Evolutionary conservation across 2,329 filamentous ascomycete species (phyloP), one percentile per base, ranked within the genome.

Genomic region (Fusarium sp.): DNA sequence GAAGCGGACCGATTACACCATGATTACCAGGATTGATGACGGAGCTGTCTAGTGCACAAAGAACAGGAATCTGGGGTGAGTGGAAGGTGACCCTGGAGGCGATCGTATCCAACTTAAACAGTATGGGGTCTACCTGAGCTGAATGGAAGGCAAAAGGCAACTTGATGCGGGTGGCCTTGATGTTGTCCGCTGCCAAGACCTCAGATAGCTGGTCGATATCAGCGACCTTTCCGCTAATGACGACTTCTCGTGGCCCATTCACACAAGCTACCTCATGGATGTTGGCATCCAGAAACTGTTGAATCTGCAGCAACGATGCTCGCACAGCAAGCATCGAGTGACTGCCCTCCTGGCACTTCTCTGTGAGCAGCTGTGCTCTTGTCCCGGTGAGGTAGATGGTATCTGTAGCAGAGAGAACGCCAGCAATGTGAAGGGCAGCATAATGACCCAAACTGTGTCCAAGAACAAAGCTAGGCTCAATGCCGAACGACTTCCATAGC

Each of bases 211-310:
- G 75, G 5, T 78, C 72, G 39, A 87, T 79, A 53, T 83, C 77
- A 2, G 72, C 71, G 0, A 80, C 78, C 11, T 75, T 72, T 11
- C 84, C 85, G 22, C 80, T 81, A n/a, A 96, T 82, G 3, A 96
- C 93, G 11, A 89, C 94, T 75, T 93, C 91, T 50, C 87, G 83
- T 0, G 90, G 88, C 0, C 90, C 88, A 71, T 96, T 96, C 75
- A 93, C 85, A 80, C 93, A 96, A 17, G 92, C 90, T 32, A 87
- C 71, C 39, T 85, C 85, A 50, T 84, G 77, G 2, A 78, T 80
- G 64, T 76, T 82, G 67, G 79, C 79, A 10, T 46, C n/a, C 1
- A 65, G 48, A 2, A 73, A 20, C 1, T 48, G 43, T 1, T 44
- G 55, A 7, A 73, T 32, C 1, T 47, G 30, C 2, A 61, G 53